Evolutionary conservation across 352 stramenopile species (phyloP), one percentile per base, ranked within the genome.

Genomic region (Bremia lactucae): DNA sequence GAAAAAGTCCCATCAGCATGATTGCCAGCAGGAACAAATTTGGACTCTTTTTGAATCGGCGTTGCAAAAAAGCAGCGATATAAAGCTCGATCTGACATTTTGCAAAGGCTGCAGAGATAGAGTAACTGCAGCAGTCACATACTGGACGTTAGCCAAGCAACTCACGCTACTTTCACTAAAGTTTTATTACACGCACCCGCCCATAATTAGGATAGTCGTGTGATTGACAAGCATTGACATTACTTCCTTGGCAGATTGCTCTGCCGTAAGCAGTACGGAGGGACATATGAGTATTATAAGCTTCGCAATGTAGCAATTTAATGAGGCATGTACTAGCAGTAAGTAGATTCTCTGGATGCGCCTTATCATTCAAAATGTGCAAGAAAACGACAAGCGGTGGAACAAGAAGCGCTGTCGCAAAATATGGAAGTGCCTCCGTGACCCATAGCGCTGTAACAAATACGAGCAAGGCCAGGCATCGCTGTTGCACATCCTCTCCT

Each of bases 31-130:
- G 49, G 38, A 96, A 96, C 19, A 95, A 48, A 21, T 88, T 84
- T 6, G 87, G 87, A 20, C 72, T 71, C 62, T 91, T 88, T 51
- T 94, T 94, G 36, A 96, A 94, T 7, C 68, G 70, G 7, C 81
- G 68, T 53, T 96, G 87, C 31, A 96, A 52, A 36, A 92, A 82
- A 9, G 82, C 74, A 4, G 87, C 87, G 36, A 95, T 89, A 40
- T 94, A 87, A 8, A 95, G 60, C 55, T 96, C 87, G 18, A 96
- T 94, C 53, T 96, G 81, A 52, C 87, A 96, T 50, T 94, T 94
- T 4, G 68, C 70, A 42, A 96, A 95, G 6, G 85, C 83, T 5
- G 84, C 84, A 6, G 82, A 95, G 49, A 96, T 95, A 1, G 83
- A 81, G 47, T 83, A 84, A 21, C 69, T 84, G 23, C 6, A 37